A percentile compares a stretch with the other conserved stretches of the same genome.
These are phyloP conservation scores for Mycena capillaripes DNA, from an alignment of 768 basidiomycete species.

Conservation along the genomic window DNA sequence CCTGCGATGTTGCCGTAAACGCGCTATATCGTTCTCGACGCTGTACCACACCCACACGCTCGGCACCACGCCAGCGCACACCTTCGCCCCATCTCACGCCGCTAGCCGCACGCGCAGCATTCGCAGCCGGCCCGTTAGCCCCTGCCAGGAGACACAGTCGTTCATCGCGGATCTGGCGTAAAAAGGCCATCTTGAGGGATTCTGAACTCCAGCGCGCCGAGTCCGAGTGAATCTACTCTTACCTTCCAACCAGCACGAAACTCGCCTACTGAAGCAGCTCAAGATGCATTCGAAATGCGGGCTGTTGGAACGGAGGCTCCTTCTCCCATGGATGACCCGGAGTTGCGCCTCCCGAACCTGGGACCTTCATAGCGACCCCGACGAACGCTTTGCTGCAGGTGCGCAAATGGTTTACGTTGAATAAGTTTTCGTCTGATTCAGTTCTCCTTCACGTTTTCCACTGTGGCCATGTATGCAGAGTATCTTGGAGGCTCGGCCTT, in stretches of 20 bases:
- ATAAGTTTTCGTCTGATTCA: no score
- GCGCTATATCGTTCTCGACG: no score
- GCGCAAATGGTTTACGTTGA: no score
- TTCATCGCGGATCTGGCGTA: no score
- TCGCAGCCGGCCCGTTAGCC: no score
- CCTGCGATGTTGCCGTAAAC: no score
- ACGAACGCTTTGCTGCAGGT: conserved; percentile 65
- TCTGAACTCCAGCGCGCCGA: conserved; percentile 14
- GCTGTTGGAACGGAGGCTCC: not conserved
- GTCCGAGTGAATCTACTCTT: conserved; percentile 12
- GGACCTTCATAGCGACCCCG: conserved; percentile 56
- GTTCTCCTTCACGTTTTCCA: conserved; percentile 78
- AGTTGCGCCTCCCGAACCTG: conserved; percentile 62
- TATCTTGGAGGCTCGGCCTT: conserved; percentile 76
- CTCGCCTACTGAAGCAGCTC: not conserved
- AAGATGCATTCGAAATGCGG: not conserved
- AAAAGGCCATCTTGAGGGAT: conserved; percentile 20
- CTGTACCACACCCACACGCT: no score
- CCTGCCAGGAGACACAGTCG: no score
- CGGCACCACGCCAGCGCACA: no score
- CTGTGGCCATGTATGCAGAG: conserved; percentile 73
- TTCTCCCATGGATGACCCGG: conserved; percentile 39
- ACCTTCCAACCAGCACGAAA: not conserved
- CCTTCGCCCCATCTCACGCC: no score
- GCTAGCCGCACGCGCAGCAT: no score